phyloP scores from a whole-genome alignment of 202 grass and related monocot species.

The Zizania palustris region DNA sequence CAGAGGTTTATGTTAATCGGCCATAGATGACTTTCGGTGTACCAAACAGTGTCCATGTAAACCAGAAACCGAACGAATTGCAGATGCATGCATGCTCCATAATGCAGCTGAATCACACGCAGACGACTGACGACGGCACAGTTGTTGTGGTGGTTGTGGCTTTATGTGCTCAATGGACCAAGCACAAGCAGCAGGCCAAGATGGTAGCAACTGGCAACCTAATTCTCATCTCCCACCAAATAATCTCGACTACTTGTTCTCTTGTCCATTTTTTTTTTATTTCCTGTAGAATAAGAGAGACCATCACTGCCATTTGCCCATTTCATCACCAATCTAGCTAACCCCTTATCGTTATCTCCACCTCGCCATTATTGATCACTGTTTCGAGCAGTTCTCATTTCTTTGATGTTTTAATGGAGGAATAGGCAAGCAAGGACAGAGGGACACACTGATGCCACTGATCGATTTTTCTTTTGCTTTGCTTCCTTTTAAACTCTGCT shows the following conservation, averaged over 20 bases:
- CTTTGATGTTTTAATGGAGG: constrained; percentile 38
- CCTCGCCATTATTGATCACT: constrained; percentile 39
- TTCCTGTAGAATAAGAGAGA: not conserved
- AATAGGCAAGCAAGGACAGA: constrained; percentile 16
- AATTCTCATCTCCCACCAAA: constrained; percentile 39
- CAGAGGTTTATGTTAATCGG: not conserved
- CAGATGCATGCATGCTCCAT: not conserved
- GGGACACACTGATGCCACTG: constrained; percentile 25
- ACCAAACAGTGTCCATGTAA: constrained; percentile 7
- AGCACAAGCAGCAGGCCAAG: not conserved
- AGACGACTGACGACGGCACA: constrained; percentile 14
- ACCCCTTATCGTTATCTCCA: constrained; percentile 28
- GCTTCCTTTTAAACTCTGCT: constrained; percentile 27
- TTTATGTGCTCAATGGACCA: constrained; percentile 1
- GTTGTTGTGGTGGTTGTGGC: constrained; percentile 44
- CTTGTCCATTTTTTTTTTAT: not conserved
- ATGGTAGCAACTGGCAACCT: constrained; percentile 37
- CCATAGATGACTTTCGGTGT: constrained; percentile 13
- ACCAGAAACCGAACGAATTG: not conserved
- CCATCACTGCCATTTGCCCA: constrained; percentile 1
- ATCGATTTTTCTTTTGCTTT: constrained; percentile 23
- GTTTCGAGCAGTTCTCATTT: constrained; percentile 35
- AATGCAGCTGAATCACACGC: not conserved
- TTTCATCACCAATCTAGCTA: constrained; percentile 14
- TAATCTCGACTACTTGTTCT: not conserved